Conservation (phyloP, 169 alveolate genomes). For the Plasmodium vivax region DNA sequence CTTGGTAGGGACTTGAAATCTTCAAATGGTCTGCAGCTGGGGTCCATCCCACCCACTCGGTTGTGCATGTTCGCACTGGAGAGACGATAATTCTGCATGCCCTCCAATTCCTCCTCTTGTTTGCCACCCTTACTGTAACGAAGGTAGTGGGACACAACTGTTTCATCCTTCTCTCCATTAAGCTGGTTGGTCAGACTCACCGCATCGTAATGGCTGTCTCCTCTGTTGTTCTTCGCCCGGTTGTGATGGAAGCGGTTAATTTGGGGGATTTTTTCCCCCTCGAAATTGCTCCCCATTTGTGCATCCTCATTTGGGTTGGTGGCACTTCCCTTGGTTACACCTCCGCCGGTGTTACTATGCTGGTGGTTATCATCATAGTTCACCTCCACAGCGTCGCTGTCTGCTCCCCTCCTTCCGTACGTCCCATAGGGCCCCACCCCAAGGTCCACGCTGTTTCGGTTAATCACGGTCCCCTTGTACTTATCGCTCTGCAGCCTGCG, state of each 20-base stretch:
- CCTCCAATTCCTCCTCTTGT: neutral
- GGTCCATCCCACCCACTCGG: neutral
- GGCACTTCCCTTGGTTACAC: neutral
- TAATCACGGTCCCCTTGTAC: constrained; percentile 14
- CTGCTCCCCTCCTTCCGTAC: neutral
- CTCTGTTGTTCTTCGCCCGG: neutral
- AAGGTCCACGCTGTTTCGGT: neutral
- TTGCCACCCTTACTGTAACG: neutral
- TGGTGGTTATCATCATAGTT: neutral
- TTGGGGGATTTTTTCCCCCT: neutral
- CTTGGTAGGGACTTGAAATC: neutral
- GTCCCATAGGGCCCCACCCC: neutral
- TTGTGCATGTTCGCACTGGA: neutral
- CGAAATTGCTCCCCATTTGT: neutral
- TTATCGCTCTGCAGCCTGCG: constrained; percentile 13
- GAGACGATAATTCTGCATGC: neutral
- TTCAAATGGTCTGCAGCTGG: neutral
- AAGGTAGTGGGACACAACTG: neutral
- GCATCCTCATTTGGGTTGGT: neutral
- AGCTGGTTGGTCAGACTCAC: neutral
- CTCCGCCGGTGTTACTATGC: neutral
- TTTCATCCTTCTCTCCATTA: neutral
- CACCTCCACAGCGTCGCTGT: neutral
- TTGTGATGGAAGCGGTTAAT: neutral
- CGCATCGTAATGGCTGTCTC: neutral